Evolutionary conservation across 331 rosid species (phyloP), one percentile per base, ranked within the genome.

Genomic region (Spiraea crenata): DNA sequence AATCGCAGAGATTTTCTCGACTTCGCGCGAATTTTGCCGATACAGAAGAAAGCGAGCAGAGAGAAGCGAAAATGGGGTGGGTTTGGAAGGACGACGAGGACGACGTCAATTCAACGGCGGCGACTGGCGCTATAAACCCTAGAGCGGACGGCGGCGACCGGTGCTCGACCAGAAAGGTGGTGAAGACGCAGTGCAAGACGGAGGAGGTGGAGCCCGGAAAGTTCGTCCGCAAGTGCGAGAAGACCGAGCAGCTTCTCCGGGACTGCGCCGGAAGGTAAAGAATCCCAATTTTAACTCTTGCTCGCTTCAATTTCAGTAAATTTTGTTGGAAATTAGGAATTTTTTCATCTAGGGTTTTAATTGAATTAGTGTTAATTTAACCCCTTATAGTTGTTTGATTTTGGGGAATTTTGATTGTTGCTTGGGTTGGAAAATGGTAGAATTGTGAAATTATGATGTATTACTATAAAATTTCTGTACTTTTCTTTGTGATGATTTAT

Each of bases 201-300:
- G 91, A 89, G 82, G 92, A 89, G 85, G 95, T 84, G n/a, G 90
- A 85, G 79, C 87, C 95, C 5, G 97, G 96, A 59, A 89, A 85
- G 79, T 89, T 93, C 77, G 6, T 93, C 57, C 69, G 86, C 31
- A 93, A 89, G 80, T 93, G 99, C 81, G 86, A 89, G 82, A 93
- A 84, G 83, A 84, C 92, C 9, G 95, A 91, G 77, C 83, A 93
- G 89, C 40, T 87, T 74, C 86, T 93, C 71, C 74, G 79, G 77
- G 87, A 85, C 74, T 91, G 95, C 77, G 42, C 80, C 16, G 97
- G 97, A 58, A 84, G 78, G 99, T 91, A 57, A 57, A 25, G 1
- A 25, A 78, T 75, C 58, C 34, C 57, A 12, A 6, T 39, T 57
- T 5, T 48, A 63, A 16, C 19, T 25, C 3, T 14, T 15, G 10